Percentiles rank a stretch among this genome's conserved stretches.
Conservation (phyloP, 768 basidiomycete species). For the Lactarius sp. region DNA sequence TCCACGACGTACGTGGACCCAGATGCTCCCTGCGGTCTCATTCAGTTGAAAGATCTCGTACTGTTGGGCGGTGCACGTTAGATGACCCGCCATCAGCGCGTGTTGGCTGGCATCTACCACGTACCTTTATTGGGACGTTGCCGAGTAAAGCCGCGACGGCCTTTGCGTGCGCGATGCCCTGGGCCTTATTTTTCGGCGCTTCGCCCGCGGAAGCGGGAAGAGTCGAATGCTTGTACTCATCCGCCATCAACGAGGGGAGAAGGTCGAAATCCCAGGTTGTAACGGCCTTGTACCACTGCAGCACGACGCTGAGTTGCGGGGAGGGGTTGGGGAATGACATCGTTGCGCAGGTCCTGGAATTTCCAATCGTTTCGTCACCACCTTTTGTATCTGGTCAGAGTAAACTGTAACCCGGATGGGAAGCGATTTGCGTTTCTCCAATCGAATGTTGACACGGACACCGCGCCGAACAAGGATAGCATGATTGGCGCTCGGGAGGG, state of each 20-base stretch:
- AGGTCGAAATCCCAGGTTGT: slow-evolving; percentile 5
- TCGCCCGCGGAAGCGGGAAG: slow-evolving; percentile 6
- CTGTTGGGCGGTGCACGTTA: slow-evolving; percentile 1
- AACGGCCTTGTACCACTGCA: slow-evolving; percentile 7
- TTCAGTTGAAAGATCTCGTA: slow-evolving; percentile 8
- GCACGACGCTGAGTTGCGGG: slow-evolving; percentile 10
- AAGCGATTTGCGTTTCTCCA: neutral
- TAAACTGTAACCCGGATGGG: neutral
- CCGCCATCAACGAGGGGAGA: neutral
- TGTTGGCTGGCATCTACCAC: neutral
- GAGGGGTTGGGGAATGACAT: slow-evolving; percentile 4
- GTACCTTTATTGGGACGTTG: neutral
- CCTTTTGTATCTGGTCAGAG: neutral
- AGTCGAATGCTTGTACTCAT: slow-evolving; percentile 3
- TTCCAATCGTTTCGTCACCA: too few species aligned
- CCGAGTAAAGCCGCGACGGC: neutral
- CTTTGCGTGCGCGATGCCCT: slow-evolving; percentile 6
- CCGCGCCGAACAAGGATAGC: neutral
- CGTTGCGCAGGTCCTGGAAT: neutral
- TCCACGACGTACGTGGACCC: slow-evolving; percentile 16
- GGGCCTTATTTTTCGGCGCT: slow-evolving; percentile 1
- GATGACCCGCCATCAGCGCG: neutral
- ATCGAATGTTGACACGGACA: neutral
- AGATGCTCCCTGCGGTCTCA: slow-evolving; percentile 1
- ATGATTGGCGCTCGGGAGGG: neutral